Base-by-base conservation (phyloP, 1,284 basidiomycete species). In the Coniferiporia weirii region DNA sequence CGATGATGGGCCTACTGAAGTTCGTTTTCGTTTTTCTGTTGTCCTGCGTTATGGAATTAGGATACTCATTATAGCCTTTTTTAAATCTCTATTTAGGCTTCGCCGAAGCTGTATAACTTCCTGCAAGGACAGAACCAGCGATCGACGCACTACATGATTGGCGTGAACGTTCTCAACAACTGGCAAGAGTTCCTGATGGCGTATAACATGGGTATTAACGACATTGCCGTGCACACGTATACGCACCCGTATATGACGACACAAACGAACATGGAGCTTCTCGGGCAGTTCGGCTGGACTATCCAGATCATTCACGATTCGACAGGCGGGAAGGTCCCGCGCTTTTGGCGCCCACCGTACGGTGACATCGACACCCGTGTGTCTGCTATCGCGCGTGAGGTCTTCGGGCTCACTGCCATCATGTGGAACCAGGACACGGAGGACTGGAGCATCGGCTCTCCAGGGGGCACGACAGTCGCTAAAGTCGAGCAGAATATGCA, bases 101-200 rank as follows among this genome's bases (percentile, higher is more conserved):
- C 76, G 0, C 66, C 71, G 19, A 61, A 59, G 44, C 74, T 87
- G 17, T 81, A 82, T 68, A 56, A 72, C 10, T 92, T 90, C 69
- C 74, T 93, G 53, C 64, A 77, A 62, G 56, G 73, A 15, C 78
- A 91, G 60, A 79, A 84, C 56, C 70, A 83, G 59, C 77, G 69
- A 6, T 82, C 84, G 1, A 94, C 91, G 1, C 91, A 93, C 70
- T 94, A 93, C 69, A 80, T 91, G 75, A 93, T 95, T 65, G 92
- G 92, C 32, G 66, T 76, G 35, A 86, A 91, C 67, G 87, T 94
- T 63, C 66, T 86, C 35, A 60, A 71, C 53, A 75, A 87, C 68
- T 79, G 82, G 8, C 68, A 76, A 27, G 66, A 78, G 51, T 89
- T 93, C 71, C 62, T 72, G 56, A 66, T 70, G 12, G 82, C 82